A percentile compares a stretch with the other conserved stretches of the same genome.
These are phyloP conservation scores for Hyphopichia wangnamkhiaoensis DNA, from an alignment of 1,139 yeast species.

Conservation along the genomic window DNA sequence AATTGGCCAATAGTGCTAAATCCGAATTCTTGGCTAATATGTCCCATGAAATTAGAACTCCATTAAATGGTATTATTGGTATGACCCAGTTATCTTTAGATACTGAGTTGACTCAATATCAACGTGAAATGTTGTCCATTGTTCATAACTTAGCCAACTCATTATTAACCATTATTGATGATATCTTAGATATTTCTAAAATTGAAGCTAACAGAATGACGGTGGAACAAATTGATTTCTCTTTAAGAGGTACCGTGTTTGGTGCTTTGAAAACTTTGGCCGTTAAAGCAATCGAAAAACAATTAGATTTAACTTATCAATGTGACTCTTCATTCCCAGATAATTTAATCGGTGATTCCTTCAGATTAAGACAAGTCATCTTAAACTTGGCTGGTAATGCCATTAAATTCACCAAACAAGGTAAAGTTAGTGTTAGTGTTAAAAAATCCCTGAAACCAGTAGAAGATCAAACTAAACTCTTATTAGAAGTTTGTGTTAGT, in stretches of 20 bases:
- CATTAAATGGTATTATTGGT: constrained; percentile 90
- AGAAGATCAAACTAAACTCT: constrained; percentile 55
- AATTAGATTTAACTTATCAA: constrained; percentile 74
- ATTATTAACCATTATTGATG: constrained; percentile 80
- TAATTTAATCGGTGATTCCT: constrained; percentile 81
- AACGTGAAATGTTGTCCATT: constrained; percentile 84
- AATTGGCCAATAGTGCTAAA: constrained; percentile 85
- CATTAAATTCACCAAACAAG: constrained; percentile 78
- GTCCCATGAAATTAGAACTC: constrained; percentile 91
- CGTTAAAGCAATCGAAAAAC: constrained; percentile 84
- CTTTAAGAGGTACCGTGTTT: constrained; percentile 81
- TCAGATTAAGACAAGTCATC: constrained; percentile 81
- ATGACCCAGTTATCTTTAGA: constrained; percentile 89
- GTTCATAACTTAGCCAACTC: constrained; percentile 86
- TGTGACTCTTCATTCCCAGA: constrained; percentile 88
- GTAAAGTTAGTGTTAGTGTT: constrained; percentile 70
- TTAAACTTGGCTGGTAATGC: constrained; percentile 86
- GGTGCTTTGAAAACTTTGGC: constrained; percentile 87
- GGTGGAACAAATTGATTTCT: constrained; percentile 83
- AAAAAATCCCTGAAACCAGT: constrained; percentile 48
- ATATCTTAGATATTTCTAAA: constrained; percentile 85
- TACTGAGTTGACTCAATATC: constrained; percentile 84
- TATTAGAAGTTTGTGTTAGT: constrained; percentile 80
- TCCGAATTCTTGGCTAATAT: constrained; percentile 88
- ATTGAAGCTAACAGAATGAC: constrained; percentile 93